Conservation (phyloP, 176 grass and related monocot genomes). For the Zea mays region Zm-B73-REFERENCE-NAM-5.0 NC_050103.1:115527501-115528000, state of each 20-base stretch:
- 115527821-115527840: too few species aligned
- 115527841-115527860: background rate
- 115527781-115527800: background rate
- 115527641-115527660: background rate
- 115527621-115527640: background rate
- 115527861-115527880: too few species aligned
- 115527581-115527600: background rate
- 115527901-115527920: constrained; percentile 28
- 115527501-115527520: too few species aligned
- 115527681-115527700: background rate
- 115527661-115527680: background rate
- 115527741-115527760: background rate
- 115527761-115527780: background rate
- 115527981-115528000: constrained; percentile 65
- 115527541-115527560: background rate
- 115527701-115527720: background rate
- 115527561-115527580: background rate
- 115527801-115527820: too few species aligned
- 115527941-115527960: constrained; percentile 47
- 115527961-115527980: constrained; percentile 54
- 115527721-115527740: background rate
- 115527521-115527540: background rate
- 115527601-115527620: background rate
- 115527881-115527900: background rate
- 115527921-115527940: constrained; percentile 53